A percentile compares a stretch with the other conserved stretches of the same genome.
Conservation (phyloP, 2,329 filamentous ascomycete species). For the Fusarium scirpi region DNA sequence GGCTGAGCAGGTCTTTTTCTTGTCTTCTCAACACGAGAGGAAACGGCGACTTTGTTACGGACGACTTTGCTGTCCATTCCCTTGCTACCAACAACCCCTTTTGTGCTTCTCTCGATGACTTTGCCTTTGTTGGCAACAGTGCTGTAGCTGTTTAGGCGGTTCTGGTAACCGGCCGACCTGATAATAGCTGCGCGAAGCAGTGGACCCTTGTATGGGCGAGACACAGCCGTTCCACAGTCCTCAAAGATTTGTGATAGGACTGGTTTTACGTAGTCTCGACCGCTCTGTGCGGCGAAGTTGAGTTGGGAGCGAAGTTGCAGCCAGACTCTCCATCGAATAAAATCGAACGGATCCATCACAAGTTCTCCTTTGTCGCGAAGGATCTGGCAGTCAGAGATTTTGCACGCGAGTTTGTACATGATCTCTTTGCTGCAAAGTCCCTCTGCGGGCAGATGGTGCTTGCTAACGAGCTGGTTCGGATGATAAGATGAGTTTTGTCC, state of each 20-base stretch:
- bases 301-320: slow-evolving; percentile 21
- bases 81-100: background rate
- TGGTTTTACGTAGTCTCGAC: background rate
- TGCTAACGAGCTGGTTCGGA: slow-evolving; percentile 54
- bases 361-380: slow-evolving; percentile 45
- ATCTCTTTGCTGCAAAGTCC: slow-evolving; percentile 52
- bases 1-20: slow-evolving; percentile 14
- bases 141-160: slow-evolving; percentile 37
- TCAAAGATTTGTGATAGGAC: slow-evolving; percentile 30
- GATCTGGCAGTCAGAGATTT: slow-evolving; percentile 49
- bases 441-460: slow-evolving; percentile 47
- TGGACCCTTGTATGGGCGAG: slow-evolving; percentile 42
- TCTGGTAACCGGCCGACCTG: slow-evolving; percentile 43
- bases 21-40: slow-evolving; percentile 12
- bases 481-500: slow-evolving; percentile 47
- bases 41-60: background rate
- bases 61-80: background rate
- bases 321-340: slow-evolving; percentile 53
- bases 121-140: slow-evolving; percentile 18
- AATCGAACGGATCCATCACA: slow-evolving; percentile 54
- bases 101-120: background rate
- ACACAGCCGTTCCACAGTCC: background rate
- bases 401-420: slow-evolving; percentile 53
- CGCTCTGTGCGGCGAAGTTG: slow-evolving; percentile 8
- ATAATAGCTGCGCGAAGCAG: slow-evolving; percentile 48